A percentile compares a stretch with the other conserved stretches of the same genome.
Conservation (phyloP, 805 yeast genomes). For the Metschnikowia continentalis region DNA sequence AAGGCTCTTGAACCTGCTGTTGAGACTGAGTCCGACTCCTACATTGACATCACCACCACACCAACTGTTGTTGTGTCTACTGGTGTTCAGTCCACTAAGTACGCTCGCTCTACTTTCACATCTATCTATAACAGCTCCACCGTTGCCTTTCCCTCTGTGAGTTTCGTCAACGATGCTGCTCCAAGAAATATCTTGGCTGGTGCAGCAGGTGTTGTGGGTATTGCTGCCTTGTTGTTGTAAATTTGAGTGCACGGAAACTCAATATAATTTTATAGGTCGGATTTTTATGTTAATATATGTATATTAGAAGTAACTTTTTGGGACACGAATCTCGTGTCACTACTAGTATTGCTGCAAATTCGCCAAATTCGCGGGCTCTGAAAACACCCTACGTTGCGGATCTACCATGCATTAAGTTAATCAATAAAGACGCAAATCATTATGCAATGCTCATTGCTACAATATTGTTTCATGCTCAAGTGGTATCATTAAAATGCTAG, state of each 20-base stretch:
- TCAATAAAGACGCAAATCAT: no score
- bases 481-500: background rate
- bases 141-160: slow-evolving; percentile 22
- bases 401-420: background rate
- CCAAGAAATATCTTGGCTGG: slow-evolving; percentile 28
- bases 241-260: background rate
- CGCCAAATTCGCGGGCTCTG: background rate
- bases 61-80: slow-evolving; percentile 46
- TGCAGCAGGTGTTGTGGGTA: slow-evolving; percentile 39
- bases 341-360: background rate
- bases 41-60: slow-evolving; percentile 48
- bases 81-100: slow-evolving; percentile 42
- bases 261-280: slow-evolving; percentile 5
- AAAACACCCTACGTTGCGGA: background rate
- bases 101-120: slow-evolving; percentile 36
- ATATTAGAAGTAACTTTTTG: background rate
- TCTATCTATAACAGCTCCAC: slow-evolving; percentile 23
- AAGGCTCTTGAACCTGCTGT: slow-evolving; percentile 13
- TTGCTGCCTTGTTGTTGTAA: slow-evolving; percentile 35
- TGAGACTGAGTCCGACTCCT: slow-evolving; percentile 30
- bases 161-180: slow-evolving; percentile 33
- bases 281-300: slow-evolving; percentile 2
- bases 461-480: background rate
- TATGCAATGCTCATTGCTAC: background rate
- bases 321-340: background rate